phyloP scores from a whole-genome alignment of 768 basidiomycete species.

The Tricholoma matsutake region DNA sequence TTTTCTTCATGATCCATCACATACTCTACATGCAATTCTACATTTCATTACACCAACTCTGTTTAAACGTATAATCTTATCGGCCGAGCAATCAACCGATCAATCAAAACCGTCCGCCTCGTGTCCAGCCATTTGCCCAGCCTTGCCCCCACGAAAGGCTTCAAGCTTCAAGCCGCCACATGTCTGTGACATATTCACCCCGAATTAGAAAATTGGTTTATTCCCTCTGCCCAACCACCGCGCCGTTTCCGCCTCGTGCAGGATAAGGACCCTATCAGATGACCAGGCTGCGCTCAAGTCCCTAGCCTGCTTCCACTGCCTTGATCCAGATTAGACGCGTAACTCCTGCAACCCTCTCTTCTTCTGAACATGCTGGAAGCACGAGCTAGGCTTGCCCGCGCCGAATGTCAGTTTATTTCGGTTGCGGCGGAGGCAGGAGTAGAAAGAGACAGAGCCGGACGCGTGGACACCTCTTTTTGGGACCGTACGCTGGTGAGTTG shows the following conservation, averaged over 20 bases:
- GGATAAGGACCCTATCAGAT: neutral
- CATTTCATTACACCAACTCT: neutral
- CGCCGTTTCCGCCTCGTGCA: constrained; percentile 1
- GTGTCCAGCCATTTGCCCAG: neutral
- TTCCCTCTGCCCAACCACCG: neutral
- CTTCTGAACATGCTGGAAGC: neutral
- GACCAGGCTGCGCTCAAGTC: neutral
- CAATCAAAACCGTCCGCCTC: neutral
- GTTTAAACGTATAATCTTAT: neutral
- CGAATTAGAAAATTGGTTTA: neutral
- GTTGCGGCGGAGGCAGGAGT: neutral
- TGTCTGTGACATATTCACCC: neutral
- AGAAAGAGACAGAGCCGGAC: neutral
- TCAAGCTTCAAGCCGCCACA: constrained; percentile 1
- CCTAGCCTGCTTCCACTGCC: neutral
- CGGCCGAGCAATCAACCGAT: neutral
- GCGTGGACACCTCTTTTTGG: neutral
- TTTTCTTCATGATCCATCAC: too few relatives aligned
- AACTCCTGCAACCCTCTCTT: neutral
- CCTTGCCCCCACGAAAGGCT: neutral
- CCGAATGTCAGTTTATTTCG: neutral
- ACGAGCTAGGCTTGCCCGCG: neutral
- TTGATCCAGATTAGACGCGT: neutral
- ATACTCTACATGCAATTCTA: neutral
- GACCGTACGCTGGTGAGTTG: neutral